Evolutionary conservation across 1,284 basidiomycete genomes (phyloP).

Genomic region (Pseudozyma tsukubaensis): DNA sequence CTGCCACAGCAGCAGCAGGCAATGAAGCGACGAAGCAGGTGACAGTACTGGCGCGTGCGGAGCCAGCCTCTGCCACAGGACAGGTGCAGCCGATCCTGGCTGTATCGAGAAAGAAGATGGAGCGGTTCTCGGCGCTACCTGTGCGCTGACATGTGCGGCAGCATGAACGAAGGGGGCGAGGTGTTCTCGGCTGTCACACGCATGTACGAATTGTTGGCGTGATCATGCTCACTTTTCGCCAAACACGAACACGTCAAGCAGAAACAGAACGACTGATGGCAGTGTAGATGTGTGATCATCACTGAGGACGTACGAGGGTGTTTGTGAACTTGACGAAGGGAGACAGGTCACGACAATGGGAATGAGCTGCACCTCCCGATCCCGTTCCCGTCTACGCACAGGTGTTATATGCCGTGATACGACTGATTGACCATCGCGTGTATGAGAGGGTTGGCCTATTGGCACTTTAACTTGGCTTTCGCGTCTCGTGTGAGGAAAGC

Average conservation of each 20-base stretch:
- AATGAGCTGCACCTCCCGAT: conserved; percentile 7
- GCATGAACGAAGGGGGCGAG: neutral
- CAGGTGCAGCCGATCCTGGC: conserved; percentile 21
- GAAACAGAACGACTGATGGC: too few relatives aligned
- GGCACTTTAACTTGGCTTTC: neutral
- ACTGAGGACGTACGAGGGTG: too few relatives aligned
- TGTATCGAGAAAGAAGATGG: conserved; percentile 20
- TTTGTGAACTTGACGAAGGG: conserved; percentile 1
- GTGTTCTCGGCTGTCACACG: neutral
- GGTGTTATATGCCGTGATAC: neutral
- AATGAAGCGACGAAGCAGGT: neutral
- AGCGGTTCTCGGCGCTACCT: conserved; percentile 29
- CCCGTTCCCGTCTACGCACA: neutral
- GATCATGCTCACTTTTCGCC: too few relatives aligned
- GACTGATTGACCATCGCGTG: neutral
- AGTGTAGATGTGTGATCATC: too few relatives aligned
- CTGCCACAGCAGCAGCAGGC: conserved; percentile 11
- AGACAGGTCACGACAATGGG: neutral
- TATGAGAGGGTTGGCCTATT: conserved; percentile 1
- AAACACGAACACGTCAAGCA: neutral
- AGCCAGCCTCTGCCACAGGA: conserved; percentile 27
- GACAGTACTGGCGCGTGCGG: conserved; percentile 17
- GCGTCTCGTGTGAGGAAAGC: conserved; percentile 5
- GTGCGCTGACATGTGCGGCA: conserved; percentile 11
- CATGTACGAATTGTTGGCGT: too few relatives aligned